Conservation (phyloP, 2,329 filamentous ascomycete genomes). For the Alternaria gaisen region DNA sequence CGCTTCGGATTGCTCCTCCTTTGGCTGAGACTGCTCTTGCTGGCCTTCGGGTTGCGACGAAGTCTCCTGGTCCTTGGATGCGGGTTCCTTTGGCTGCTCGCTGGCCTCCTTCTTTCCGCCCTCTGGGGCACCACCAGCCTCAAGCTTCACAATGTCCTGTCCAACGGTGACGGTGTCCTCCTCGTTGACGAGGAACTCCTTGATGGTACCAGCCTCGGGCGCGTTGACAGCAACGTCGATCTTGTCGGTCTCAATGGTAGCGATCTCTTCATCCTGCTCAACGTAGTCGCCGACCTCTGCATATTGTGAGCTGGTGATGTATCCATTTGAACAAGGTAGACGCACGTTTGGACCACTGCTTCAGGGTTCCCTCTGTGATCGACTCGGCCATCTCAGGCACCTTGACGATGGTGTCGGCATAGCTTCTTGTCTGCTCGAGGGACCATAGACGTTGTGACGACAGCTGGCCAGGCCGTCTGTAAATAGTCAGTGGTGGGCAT, state of each 20-base stretch:
- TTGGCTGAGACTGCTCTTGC: constrained; percentile 56
- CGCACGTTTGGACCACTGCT: constrained; percentile 86
- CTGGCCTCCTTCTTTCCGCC: constrained; percentile 64
- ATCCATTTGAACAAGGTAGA: neutral
- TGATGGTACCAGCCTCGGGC: constrained; percentile 87
- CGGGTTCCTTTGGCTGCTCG: constrained; percentile 68
- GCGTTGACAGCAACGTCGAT: constrained; percentile 98
- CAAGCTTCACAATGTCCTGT: constrained; percentile 87
- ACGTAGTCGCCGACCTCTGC: constrained; percentile 88
- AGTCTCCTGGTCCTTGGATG: constrained; percentile 65
- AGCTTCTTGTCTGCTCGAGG: constrained; percentile 47
- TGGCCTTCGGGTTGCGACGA: constrained; percentile 63
- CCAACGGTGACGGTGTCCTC: constrained; percentile 96
- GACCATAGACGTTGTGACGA: constrained; percentile 36
- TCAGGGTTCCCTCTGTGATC: constrained; percentile 95
- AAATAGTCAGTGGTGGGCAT: constrained; percentile 21
- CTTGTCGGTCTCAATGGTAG: constrained; percentile 99
- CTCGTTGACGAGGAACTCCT: constrained; percentile 88
- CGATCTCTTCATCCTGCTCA: constrained; percentile 95
- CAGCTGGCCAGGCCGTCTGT: constrained; percentile 43
- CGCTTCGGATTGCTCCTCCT: constrained; percentile 32
- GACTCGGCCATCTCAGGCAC: constrained; percentile 99
- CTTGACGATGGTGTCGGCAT: constrained; percentile 85
- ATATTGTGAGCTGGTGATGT: constrained; percentile 13
- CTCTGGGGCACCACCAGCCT: constrained; percentile 67